These are phyloP conservation scores for Strobilomyces confusus DNA, from an alignment of 768 basidiomycete genomes.

Conservation along the genomic window DNA sequence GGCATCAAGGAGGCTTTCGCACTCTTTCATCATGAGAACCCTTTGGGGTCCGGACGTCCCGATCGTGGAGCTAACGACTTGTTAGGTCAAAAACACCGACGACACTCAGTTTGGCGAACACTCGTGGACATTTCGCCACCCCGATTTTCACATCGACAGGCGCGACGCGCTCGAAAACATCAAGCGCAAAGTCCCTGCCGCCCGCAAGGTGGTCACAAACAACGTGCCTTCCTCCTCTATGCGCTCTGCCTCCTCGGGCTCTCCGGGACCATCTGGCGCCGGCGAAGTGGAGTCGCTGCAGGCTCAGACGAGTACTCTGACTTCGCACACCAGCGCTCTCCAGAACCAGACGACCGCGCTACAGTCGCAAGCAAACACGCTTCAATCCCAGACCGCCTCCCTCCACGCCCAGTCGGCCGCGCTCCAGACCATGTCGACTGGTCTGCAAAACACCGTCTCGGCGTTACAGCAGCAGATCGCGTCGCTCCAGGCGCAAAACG, in stretches of 20 bases:
- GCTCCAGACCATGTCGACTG: slow-evolving; percentile 29
- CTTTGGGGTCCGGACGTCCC: slow-evolving; percentile 3
- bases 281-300: slow-evolving; percentile 28
- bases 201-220: slow-evolving; percentile 30
- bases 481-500: slow-evolving; percentile 28
- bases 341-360: slow-evolving; percentile 28
- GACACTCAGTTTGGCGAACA: slow-evolving; percentile 69
- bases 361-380: slow-evolving; percentile 27
- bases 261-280: slow-evolving; percentile 23
- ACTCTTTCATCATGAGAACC: not conserved
- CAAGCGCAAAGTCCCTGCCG: slow-evolving; percentile 52
- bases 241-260: slow-evolving; percentile 22
- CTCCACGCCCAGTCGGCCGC: slow-evolving; percentile 35
- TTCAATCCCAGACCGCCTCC: slow-evolving; percentile 28
- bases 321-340: slow-evolving; percentile 28
- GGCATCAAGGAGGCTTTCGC: slow-evolving; percentile 11
- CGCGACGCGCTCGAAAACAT: slow-evolving; percentile 60
- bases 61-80: not conserved
- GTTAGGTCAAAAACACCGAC: slow-evolving; percentile 76
- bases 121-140: slow-evolving; percentile 51
- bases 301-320: slow-evolving; percentile 25
- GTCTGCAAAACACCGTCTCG: slow-evolving; percentile 25
- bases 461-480: slow-evolving; percentile 28
- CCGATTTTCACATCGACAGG: slow-evolving; percentile 49
- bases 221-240: slow-evolving; percentile 27